Percentiles rank a stretch among this genome's conserved stretches.
Evolutionary conservation across 2,329 filamentous ascomycete genomes (phyloP).

Genomic region (Paraphoma chrysanthemicola): DNA sequence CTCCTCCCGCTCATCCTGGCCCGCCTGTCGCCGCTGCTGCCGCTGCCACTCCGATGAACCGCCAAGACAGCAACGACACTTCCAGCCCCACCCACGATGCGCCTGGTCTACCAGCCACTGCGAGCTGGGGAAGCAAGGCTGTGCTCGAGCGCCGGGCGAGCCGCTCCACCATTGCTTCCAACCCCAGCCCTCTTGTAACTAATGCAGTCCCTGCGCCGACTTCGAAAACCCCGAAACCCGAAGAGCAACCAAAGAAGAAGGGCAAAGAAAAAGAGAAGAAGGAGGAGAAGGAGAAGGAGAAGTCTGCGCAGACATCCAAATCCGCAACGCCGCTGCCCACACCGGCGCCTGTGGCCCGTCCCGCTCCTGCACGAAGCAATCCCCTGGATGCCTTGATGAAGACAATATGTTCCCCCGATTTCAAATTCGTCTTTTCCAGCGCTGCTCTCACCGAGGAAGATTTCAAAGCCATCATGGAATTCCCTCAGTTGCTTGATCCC

Average conservation of each 20-base stretch:
- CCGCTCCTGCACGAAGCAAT: constrained; percentile 25
- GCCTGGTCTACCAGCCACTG: constrained; percentile 90
- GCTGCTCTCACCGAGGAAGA: constrained; percentile 52
- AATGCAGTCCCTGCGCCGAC: constrained; percentile 52
- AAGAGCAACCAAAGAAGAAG: constrained; percentile 40
- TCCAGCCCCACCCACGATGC: constrained; percentile 69
- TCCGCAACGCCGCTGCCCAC: constrained; percentile 33
- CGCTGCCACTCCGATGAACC: constrained; percentile 68
- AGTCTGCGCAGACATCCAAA: constrained; percentile 34
- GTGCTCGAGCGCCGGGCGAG: constrained; percentile 75
- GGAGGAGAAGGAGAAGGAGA: constrained; percentile 27
- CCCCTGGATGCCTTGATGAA: constrained; percentile 49
- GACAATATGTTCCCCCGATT: constrained; percentile 51
- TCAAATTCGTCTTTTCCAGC: constrained; percentile 62
- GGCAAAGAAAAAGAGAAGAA: constrained; percentile 34
- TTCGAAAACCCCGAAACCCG: constrained; percentile 36
- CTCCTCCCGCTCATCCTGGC: constrained; percentile 58
- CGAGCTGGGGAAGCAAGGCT: constrained; percentile 85
- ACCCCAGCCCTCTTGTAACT: constrained; percentile 76
- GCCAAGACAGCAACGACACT: constrained; percentile 79
- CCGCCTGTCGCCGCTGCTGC: constrained; percentile 61
- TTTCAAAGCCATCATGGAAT: constrained; percentile 60
- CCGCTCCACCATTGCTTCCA: constrained; percentile 79
- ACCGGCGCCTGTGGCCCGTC: constrained; percentile 14
- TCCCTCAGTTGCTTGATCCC: constrained; percentile 82